Evolutionary conservation across 495 filamentous ascomycete genomes (phyloP).

Genomic region (Oidiodendron maius): DNA sequence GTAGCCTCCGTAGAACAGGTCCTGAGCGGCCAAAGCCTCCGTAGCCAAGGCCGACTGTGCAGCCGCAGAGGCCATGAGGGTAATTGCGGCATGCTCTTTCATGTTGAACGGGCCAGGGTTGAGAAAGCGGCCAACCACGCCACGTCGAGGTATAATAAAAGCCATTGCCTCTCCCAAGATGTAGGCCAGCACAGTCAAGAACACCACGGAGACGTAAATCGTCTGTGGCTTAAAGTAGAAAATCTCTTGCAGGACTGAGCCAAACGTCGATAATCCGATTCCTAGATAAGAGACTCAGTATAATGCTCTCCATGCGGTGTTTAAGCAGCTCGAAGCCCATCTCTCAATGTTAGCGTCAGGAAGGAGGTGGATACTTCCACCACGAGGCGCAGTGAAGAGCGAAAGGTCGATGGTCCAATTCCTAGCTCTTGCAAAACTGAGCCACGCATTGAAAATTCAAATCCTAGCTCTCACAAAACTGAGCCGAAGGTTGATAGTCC

Average conservation of each 20-base stretch:
- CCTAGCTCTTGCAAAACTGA: slow-evolving; percentile 7
- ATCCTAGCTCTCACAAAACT: too few species aligned
- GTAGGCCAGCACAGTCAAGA: slow-evolving; percentile 34
- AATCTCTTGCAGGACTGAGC: slow-evolving; percentile 19
- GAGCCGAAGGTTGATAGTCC: too few species aligned
- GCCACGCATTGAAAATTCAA: slow-evolving; percentile 3
- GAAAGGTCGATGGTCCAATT: slow-evolving; percentile 6
- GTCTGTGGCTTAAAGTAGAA: slow-evolving; percentile 42
- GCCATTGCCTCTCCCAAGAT: slow-evolving; percentile 29
- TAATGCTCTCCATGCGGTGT: too few species aligned
- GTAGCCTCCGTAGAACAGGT: slow-evolving; percentile 36
- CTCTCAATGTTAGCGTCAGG: too few species aligned
- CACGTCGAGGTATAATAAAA: slow-evolving; percentile 26
- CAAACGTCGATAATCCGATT: slow-evolving; percentile 7
- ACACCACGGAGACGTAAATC: slow-evolving; percentile 33
- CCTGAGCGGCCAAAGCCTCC: slow-evolving; percentile 36
- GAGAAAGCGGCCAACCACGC: slow-evolving; percentile 33
- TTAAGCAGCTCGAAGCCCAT: too few species aligned
- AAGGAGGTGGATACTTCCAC: too few species aligned
- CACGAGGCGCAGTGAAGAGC: not conserved
- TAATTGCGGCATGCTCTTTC: slow-evolving; percentile 72
- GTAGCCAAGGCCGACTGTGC: slow-evolving; percentile 28
- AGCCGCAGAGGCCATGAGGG: slow-evolving; percentile 58
- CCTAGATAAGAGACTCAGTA: too few species aligned
- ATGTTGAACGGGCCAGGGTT: slow-evolving; percentile 73